A percentile compares a stretch with the other conserved stretches of the same genome.
Evolutionary conservation across 75 land plant species (phyloP).

Genomic region (Gnetum montanum): DNA sequence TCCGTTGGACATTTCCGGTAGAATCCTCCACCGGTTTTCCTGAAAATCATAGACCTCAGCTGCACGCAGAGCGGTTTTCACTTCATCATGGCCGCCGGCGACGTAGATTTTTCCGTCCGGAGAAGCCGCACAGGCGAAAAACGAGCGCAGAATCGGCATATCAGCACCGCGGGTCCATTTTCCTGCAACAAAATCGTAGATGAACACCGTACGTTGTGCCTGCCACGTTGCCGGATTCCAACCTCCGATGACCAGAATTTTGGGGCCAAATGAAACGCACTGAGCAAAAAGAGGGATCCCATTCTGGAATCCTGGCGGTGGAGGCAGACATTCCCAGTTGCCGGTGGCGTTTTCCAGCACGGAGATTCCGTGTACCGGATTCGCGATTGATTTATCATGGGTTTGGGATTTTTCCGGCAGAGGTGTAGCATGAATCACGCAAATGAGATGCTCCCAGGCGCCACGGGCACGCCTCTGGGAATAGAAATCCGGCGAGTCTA

Average conservation of each 20-base stretch:
- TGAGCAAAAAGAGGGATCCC: constrained; percentile 32
- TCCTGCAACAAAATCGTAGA: constrained; percentile 20
- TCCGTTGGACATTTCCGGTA: constrained; percentile 26
- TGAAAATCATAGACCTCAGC: constrained; percentile 28
- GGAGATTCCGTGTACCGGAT: constrained; percentile 14
- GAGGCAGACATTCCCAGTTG: constrained; percentile 22
- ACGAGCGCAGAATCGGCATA: constrained; percentile 29
- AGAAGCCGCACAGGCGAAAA: constrained; percentile 30
- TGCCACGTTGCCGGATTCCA: constrained; percentile 28
- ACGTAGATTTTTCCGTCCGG: constrained; percentile 14
- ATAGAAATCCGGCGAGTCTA: constrained; percentile 13
- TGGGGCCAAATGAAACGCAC: constrained; percentile 13
- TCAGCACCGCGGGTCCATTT: constrained; percentile 35
- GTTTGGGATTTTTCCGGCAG: background rate
- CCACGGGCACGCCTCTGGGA: constrained; percentile 5
- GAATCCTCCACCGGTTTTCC: constrained; percentile 19
- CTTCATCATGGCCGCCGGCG: constrained; percentile 44
- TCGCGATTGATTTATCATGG: background rate
- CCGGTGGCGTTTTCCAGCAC: constrained; percentile 13
- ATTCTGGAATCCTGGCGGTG: constrained; percentile 4
- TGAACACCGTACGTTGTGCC: constrained; percentile 8
- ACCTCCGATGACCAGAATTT: constrained; percentile 44
- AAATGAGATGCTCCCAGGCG: constrained; percentile 3
- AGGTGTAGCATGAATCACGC: constrained; percentile 6
- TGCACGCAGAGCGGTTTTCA: constrained; percentile 29